Evolutionary conservation across 2,329 filamentous ascomycete species (phyloP).

Genomic region (Beauveria medogensis): DNA sequence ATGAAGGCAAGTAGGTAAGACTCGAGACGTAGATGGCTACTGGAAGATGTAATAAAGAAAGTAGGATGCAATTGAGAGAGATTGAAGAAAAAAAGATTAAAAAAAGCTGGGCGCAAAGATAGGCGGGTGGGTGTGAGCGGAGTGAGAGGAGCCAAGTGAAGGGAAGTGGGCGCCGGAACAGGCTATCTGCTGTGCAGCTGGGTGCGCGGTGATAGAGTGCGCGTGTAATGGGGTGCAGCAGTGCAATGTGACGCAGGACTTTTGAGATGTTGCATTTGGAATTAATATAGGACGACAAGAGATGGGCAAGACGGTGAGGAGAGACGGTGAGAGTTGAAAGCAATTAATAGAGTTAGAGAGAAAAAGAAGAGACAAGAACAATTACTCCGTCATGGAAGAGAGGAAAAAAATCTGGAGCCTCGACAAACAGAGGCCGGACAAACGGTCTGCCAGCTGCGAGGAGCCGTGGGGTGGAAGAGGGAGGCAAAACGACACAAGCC

Average conservation of each 20-base stretch:
- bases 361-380: too few species aligned
- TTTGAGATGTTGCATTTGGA: too few species aligned
- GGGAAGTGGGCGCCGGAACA: neutral
- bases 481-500: too few species aligned
- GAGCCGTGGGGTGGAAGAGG: neutral
- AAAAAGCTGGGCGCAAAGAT: neutral
- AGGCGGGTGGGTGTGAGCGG: conserved; percentile 4
- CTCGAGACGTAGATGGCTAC: neutral
- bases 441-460: neutral
- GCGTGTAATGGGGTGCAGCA: neutral
- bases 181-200: neutral
- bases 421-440: neutral
- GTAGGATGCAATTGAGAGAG: neutral
- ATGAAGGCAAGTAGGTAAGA: neutral
- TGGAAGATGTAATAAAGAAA: neutral
- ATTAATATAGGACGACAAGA: too few species aligned
- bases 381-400: too few species aligned
- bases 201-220: neutral
- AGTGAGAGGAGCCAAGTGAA: conserved; percentile 3
- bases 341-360: too few species aligned
- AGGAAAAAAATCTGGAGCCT: neutral
- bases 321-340: too few species aligned
- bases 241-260: neutral
- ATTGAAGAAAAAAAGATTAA: neutral
- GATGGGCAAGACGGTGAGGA: too few species aligned